Percentiles rank a stretch among this genome's conserved stretches.
Evolutionary conservation across 2,329 filamentous ascomycete genomes (phyloP).

Genomic region (Talaromyces rugulosus): DNA sequence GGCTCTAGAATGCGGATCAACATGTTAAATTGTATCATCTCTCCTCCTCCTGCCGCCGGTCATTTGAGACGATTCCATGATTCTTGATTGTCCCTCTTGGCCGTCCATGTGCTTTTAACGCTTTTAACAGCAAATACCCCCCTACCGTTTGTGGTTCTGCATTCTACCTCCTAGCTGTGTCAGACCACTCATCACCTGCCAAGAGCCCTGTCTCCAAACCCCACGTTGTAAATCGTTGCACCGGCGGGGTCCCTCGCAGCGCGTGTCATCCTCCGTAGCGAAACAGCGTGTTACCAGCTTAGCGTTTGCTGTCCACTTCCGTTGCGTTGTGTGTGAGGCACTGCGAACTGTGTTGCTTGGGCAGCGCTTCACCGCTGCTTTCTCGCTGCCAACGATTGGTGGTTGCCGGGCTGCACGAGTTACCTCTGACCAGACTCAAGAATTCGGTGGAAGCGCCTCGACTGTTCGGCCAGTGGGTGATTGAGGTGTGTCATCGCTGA

Average conservation of each 20-base stretch:
- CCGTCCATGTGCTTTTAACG: background rate
- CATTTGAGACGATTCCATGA: background rate
- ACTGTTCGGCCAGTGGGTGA: background rate
- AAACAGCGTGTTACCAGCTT: background rate
- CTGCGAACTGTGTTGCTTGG: background rate
- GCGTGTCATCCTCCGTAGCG: background rate
- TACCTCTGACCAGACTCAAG: background rate
- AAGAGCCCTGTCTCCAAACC: slow-evolving; percentile 1
- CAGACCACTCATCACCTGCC: background rate
- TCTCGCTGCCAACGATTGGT: background rate
- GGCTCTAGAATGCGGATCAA: slow-evolving; percentile 2
- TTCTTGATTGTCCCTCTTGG: background rate
- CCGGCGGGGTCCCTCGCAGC: background rate
- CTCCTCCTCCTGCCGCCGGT: background rate
- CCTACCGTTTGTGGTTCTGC: background rate
- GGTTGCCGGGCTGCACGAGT: background rate
- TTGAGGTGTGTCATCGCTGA: background rate
- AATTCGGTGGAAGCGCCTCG: background rate
- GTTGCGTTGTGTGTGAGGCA: background rate
- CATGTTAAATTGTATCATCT: background rate
- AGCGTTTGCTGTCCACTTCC: background rate
- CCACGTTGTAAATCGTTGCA: background rate
- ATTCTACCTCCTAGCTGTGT: background rate
- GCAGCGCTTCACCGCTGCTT: slow-evolving; percentile 6
- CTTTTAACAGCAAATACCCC: background rate